Evolutionary conservation across 805 yeast genomes (phyloP).

Genomic region (Myxozyma nipponensis): DNA sequence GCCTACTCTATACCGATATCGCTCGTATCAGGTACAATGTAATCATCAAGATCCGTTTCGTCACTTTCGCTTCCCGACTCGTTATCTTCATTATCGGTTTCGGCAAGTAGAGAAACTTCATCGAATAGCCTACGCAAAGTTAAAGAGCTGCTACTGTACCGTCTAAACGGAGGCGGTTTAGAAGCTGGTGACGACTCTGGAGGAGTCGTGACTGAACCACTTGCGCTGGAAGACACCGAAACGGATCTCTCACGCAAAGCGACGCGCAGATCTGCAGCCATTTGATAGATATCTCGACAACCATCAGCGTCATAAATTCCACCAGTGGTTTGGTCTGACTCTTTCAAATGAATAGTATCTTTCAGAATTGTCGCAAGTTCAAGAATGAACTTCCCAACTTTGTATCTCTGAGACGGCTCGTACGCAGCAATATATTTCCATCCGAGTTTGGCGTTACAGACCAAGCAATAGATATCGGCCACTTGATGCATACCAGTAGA

Average conservation of each 20-base stretch:
- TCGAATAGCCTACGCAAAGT: background rate
- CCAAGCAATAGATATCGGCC: slow-evolving; percentile 51
- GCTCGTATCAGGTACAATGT: no score
- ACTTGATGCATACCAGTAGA: slow-evolving; percentile 55
- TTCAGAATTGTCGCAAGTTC: slow-evolving; percentile 36
- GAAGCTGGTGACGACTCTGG: background rate
- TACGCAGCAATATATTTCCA: slow-evolving; percentile 58
- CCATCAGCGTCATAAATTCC: background rate
- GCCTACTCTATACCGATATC: no score
- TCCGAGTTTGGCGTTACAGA: slow-evolving; percentile 52
- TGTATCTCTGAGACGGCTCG: slow-evolving; percentile 47
- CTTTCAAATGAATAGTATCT: slow-evolving; percentile 5
- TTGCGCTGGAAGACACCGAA: background rate
- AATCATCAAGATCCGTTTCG: no score
- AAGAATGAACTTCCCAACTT: slow-evolving; percentile 56
- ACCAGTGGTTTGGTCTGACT: background rate
- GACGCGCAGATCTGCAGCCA: background rate
- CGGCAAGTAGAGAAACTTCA: no score
- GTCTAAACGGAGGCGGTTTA: background rate
- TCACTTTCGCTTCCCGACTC: no score
- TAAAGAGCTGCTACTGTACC: background rate
- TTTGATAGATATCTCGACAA: background rate
- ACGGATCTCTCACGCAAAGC: background rate
- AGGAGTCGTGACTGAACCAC: background rate
- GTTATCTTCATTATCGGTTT: no score